A percentile compares a stretch with the other conserved stretches of the same genome.
Evolutionary conservation across 2,329 filamentous ascomycete genomes (phyloP).

Genomic region (Apiospora saccharicola): DNA sequence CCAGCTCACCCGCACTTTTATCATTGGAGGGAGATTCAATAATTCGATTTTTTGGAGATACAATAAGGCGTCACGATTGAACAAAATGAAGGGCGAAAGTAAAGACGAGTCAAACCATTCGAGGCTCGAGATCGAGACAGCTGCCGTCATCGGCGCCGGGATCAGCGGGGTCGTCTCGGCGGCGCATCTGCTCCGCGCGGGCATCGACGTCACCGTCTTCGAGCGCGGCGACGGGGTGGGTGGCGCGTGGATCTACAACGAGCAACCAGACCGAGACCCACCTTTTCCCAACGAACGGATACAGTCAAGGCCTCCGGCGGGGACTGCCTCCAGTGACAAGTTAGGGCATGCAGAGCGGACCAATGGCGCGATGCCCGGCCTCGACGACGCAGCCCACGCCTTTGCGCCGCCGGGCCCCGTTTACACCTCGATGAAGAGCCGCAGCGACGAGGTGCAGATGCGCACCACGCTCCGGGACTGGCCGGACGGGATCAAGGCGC

Average conservation of each 20-base stretch:
- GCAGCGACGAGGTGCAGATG: slow-evolving; percentile 69
- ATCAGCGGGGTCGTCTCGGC: slow-evolving; percentile 68
- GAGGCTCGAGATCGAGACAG: too few species aligned
- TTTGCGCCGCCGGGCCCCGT: slow-evolving; percentile 61
- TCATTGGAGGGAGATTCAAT: too few species aligned
- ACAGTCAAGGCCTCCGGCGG: slow-evolving; percentile 23
- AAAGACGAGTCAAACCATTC: too few species aligned
- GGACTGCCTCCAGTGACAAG: slow-evolving; percentile 38
- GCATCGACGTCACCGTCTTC: slow-evolving; percentile 64
- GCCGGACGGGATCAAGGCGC: slow-evolving; percentile 44
- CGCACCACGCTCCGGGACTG: slow-evolving; percentile 55
- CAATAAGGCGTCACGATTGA: too few species aligned
- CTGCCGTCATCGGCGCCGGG: slow-evolving; percentile 71
- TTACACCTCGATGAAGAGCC: slow-evolving; percentile 70
- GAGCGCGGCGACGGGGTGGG: slow-evolving; percentile 57
- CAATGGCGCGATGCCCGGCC: slow-evolving; percentile 1
- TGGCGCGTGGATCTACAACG: slow-evolving; percentile 71
- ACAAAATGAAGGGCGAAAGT: too few species aligned
- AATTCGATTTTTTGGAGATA: too few species aligned
- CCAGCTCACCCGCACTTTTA: too few species aligned
- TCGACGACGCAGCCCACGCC: slow-evolving; percentile 45
- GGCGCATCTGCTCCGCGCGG: slow-evolving; percentile 69
- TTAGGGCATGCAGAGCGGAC: background rate
- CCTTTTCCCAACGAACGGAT: slow-evolving; percentile 38
- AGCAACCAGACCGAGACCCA: slow-evolving; percentile 52